phyloP scores from a whole-genome alignment of 192 early-diverging fungal species.

The Entomortierella lignicola region DNA sequence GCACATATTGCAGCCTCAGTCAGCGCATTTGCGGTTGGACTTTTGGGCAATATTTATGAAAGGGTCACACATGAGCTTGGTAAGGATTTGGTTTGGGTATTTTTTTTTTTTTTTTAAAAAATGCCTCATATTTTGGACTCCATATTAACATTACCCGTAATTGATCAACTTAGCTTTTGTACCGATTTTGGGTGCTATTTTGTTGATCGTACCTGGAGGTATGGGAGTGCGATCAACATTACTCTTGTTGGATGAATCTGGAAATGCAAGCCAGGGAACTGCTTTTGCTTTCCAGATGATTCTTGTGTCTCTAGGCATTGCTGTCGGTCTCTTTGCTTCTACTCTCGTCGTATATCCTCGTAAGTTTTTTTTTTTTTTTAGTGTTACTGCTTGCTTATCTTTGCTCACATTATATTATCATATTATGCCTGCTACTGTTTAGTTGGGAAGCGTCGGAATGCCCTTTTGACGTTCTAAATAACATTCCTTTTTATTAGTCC shows the following conservation, averaged over 20 bases:
- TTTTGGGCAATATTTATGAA: slow-evolving; percentile 56
- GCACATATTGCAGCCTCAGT: slow-evolving; percentile 54
- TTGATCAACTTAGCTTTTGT: no score
- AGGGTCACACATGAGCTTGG: slow-evolving; percentile 56
- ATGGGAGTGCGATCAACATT: slow-evolving; percentile 55
- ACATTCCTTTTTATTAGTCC: background rate
- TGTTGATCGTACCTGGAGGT: slow-evolving; percentile 57
- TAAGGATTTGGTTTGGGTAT: slow-evolving; percentile 5
- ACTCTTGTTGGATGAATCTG: slow-evolving; percentile 32
- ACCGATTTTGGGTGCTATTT: slow-evolving; percentile 52
- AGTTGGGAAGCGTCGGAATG: slow-evolving; percentile 35
- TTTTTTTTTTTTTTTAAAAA: background rate
- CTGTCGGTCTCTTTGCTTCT: slow-evolving; percentile 59
- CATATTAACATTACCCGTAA: background rate
- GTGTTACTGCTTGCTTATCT: background rate
- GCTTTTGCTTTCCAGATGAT: slow-evolving; percentile 61
- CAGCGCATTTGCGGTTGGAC: slow-evolving; percentile 55
- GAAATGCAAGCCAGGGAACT: slow-evolving; percentile 33
- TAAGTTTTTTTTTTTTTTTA: slow-evolving; percentile 5
- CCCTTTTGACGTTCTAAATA: slow-evolving; percentile 34
- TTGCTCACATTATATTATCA: slow-evolving; percentile 29
- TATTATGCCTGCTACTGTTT: slow-evolving; percentile 23
- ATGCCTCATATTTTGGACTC: no score
- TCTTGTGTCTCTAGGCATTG: slow-evolving; percentile 49
- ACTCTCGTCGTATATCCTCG: slow-evolving; percentile 49